Percentiles rank a stretch among this genome's conserved stretches.
These are phyloP conservation scores for Dispira simplex DNA, from an alignment of 192 early-diverging fungal species.

Conservation along the genomic window DNA sequence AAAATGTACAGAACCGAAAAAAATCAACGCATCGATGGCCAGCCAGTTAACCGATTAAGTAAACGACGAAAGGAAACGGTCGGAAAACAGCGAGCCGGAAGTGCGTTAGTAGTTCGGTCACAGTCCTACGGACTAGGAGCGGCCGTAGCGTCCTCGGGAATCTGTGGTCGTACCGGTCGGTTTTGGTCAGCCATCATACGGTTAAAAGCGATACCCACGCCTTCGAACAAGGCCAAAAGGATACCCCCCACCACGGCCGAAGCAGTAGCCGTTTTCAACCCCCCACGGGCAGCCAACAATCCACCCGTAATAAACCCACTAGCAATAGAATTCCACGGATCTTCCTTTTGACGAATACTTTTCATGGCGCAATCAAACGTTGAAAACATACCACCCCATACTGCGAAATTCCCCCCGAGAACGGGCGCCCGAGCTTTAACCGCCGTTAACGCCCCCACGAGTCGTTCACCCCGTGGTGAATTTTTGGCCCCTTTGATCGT, in stretches of 20 bases:
- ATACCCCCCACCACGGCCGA: conserved; percentile 88
- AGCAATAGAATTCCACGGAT: conserved; percentile 95
- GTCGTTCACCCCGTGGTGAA: conserved; percentile 88
- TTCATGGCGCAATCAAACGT: conserved; percentile 93
- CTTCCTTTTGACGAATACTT: conserved; percentile 92
- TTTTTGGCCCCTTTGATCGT: conserved; percentile 97
- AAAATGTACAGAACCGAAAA: too few relatives aligned
- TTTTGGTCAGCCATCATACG: conserved; percentile 47
- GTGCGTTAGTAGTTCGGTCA: too few relatives aligned
- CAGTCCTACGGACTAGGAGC: too few relatives aligned
- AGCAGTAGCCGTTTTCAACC: conserved; percentile 52
- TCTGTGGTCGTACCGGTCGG: conserved; percentile 32
- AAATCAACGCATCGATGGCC: too few relatives aligned
- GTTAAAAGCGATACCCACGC: conserved; percentile 68
- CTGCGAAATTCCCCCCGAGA: conserved; percentile 96
- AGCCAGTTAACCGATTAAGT: too few relatives aligned
- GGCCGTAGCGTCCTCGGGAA: too few relatives aligned
- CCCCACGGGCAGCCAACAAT: conserved; percentile 76
- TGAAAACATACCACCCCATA: conserved; percentile 97
- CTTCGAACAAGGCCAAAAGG: conserved; percentile 91
- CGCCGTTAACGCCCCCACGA: conserved; percentile 68
- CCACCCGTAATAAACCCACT: conserved; percentile 93
- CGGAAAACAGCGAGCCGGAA: too few relatives aligned
- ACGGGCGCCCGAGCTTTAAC: conserved; percentile 92
- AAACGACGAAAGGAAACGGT: too few relatives aligned